phyloP scores from a whole-genome alignment of 2,329 filamentous ascomycete species.

The Stagonosporopsis vannaccii region DNA sequence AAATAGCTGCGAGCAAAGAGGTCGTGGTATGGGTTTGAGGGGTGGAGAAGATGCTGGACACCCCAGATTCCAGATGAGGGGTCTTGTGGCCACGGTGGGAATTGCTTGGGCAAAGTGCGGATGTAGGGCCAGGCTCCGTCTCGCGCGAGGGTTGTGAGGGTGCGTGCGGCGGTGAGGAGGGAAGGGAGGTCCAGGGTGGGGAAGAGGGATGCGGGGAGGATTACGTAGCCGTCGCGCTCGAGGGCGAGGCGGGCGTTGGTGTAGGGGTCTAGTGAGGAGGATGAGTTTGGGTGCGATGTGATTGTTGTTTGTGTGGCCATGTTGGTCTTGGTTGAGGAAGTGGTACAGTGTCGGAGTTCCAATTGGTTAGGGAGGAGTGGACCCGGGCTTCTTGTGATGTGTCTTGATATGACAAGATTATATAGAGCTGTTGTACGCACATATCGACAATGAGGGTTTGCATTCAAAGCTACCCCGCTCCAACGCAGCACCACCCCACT shows the following conservation, averaged over 20 bases:
- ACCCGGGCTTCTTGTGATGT: not conserved
- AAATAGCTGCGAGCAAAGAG: conserved; percentile 77
- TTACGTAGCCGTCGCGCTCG: conserved; percentile 76
- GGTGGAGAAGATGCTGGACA: conserved; percentile 84
- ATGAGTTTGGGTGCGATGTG: not conserved
- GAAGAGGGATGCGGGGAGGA: conserved; percentile 71
- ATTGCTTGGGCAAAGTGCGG: conserved; percentile 86
- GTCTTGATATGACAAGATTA: not conserved
- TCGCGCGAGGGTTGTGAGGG: conserved; percentile 68
- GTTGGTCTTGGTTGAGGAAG: not conserved
- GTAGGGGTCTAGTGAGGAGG: conserved; percentile 30
- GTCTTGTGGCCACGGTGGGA: conserved; percentile 79
- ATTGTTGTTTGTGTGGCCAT: not conserved
- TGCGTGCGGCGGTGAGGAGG: conserved; percentile 67
- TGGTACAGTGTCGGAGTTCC: not conserved
- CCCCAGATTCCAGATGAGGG: conserved; percentile 79
- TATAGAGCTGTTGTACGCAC: not conserved
- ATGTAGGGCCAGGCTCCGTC: conserved; percentile 80
- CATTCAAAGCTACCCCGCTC: conserved; percentile 2
- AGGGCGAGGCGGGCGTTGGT: conserved; percentile 60
- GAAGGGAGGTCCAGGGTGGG: conserved; percentile 56
- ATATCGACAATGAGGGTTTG: not conserved
- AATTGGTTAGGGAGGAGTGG: not conserved
- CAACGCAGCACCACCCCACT: conserved; percentile 2
- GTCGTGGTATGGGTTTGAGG: conserved; percentile 67